Evolutionary conservation across 140 eudicot genomes (phyloP).

Genomic region (Bidens hawaiensis): DNA sequence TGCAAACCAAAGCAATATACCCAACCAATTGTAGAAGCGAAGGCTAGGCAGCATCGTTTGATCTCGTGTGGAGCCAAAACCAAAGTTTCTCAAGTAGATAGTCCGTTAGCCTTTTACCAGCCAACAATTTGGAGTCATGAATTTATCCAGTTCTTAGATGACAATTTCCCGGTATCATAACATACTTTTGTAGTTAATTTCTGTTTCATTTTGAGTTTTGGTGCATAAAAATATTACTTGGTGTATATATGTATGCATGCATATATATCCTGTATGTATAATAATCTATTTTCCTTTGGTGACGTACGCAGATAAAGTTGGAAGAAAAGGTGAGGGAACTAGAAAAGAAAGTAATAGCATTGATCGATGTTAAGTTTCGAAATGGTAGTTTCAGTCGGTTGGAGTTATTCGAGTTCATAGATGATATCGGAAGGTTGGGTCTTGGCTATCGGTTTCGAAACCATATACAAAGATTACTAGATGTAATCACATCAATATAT

Average conservation of each 20-base stretch:
- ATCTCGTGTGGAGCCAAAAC: neutral
- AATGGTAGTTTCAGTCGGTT: neutral
- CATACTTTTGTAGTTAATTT: neutral
- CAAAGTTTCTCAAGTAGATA: neutral
- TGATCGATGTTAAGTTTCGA: constrained; percentile 2
- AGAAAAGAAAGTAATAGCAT: constrained; percentile 5
- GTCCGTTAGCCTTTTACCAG: neutral
- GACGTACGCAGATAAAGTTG: neutral
- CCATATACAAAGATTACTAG: neutral
- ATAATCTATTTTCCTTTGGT: too few species aligned
- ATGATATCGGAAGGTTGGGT: constrained; percentile 19
- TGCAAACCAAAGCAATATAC: neutral
- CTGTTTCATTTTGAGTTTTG: neutral
- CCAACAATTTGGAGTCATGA: constrained; percentile 23
- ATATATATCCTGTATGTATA: neutral
- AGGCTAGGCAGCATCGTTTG: neutral
- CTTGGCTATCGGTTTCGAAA: constrained; percentile 13
- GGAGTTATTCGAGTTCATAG: constrained; percentile 9
- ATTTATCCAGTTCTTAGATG: constrained; percentile 9
- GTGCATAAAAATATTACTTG: neutral
- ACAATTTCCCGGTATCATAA: constrained; percentile 8
- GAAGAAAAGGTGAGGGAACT: neutral
- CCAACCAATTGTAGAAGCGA: neutral
- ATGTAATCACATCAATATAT: neutral
- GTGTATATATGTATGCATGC: neutral